These are phyloP conservation scores for Calonectria ilicicola DNA, from an alignment of 2,329 filamentous ascomycete species.

Conservation along the genomic window DNA sequence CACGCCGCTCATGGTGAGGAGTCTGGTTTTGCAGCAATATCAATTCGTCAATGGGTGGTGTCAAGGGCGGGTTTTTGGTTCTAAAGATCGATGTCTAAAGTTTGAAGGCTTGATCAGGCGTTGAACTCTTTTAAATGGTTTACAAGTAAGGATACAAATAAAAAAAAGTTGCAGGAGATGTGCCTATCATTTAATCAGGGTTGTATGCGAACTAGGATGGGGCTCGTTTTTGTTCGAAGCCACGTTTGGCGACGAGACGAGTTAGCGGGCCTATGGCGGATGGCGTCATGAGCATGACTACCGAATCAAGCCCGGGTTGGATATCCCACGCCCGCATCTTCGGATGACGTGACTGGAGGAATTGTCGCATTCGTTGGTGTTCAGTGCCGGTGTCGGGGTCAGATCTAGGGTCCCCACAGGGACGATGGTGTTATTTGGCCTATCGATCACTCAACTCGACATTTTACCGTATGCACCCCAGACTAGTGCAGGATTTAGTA, in stretches of 20 bases:
- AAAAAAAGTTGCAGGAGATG: background rate
- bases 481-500: background rate
- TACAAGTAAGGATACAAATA: background rate
- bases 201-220: background rate
- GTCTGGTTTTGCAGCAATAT: background rate
- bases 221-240: constrained; percentile 23
- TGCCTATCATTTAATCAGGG: constrained; percentile 15
- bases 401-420: constrained; percentile 32
- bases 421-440: constrained; percentile 44
- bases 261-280: constrained; percentile 27
- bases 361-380: constrained; percentile 16
- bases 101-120: background rate
- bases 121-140: background rate
- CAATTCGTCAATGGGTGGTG: background rate
- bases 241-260: background rate
- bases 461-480: constrained; percentile 2
- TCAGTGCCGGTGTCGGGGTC: constrained; percentile 35
- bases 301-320: constrained; percentile 33
- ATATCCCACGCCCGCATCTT: constrained; percentile 35
- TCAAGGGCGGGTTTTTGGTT: background rate
- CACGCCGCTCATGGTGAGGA: constrained; percentile 28
- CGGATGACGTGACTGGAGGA: constrained; percentile 35
- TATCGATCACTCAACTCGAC: constrained; percentile 40
- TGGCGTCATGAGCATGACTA: constrained; percentile 35
- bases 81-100: background rate